Evolutionary conservation across 768 basidiomycete genomes (phyloP).

Genomic region (Termitomyces sp.): DNA sequence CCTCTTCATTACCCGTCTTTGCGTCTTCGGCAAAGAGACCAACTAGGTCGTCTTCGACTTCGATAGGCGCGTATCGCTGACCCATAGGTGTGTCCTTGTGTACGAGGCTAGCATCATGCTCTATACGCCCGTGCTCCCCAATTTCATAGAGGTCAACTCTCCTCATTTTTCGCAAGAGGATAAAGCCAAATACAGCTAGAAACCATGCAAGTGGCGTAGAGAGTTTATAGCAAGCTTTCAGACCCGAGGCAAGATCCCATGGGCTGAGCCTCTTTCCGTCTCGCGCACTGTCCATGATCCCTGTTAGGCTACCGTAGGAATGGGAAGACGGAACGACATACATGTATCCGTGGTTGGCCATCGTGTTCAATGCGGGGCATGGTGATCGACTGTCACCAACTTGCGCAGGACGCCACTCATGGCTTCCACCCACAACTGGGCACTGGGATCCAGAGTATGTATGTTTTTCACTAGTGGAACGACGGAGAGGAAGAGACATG

Average conservation of each 20-base stretch:
- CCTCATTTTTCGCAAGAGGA: neutral
- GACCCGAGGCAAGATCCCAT: neutral
- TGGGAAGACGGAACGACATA: neutral
- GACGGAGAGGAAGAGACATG: neutral
- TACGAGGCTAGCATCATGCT: neutral
- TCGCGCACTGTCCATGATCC: neutral
- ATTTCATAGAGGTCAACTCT: neutral
- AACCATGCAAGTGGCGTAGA: neutral
- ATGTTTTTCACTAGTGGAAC: neutral
- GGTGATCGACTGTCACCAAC: conserved; percentile 53
- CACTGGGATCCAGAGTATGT: neutral
- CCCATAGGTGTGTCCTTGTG: neutral
- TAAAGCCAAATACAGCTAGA: neutral
- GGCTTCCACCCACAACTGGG: conserved; percentile 12
- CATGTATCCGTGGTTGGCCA: conserved; percentile 53
- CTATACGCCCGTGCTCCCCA: neutral
- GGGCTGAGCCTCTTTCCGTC: neutral
- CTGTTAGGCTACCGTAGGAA: neutral
- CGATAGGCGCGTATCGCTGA: neutral
- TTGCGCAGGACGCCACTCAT: conserved; percentile 41
- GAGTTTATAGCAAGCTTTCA: neutral
- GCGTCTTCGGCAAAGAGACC: neutral
- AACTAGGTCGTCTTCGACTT: neutral
- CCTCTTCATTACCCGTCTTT: neutral
- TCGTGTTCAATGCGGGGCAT: conserved; percentile 69